These are phyloP conservation scores for Mucor piriformis DNA, from an alignment of 371 early-diverging fungal genomes.

Conservation along the genomic window DNA sequence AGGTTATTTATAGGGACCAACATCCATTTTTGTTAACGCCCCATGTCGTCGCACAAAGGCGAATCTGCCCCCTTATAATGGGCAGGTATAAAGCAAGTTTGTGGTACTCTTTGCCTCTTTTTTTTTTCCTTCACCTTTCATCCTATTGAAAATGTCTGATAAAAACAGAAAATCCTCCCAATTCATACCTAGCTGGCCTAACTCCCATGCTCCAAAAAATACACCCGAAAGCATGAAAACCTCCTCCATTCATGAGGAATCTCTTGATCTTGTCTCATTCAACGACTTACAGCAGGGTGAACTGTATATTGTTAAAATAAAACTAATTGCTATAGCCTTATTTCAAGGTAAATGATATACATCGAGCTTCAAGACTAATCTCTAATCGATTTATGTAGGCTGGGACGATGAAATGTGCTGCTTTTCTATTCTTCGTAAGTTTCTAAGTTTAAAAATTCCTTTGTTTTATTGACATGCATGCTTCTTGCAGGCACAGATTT, in stretches of 20 bases:
- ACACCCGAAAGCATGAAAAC: slow-evolving; percentile 1
- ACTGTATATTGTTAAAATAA: slow-evolving; percentile 43
- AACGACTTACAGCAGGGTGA: slow-evolving; percentile 39
- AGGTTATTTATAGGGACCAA: background rate
- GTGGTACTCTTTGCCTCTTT: background rate
- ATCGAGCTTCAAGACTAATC: background rate
- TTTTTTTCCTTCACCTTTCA: background rate
- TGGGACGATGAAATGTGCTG: slow-evolving; percentile 58
- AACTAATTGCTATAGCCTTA: slow-evolving; percentile 37
- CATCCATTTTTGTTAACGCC: slow-evolving; percentile 8
- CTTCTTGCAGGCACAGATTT: slow-evolving; percentile 34
- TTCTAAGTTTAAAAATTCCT: too few species aligned
- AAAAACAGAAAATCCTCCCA: slow-evolving; percentile 1
- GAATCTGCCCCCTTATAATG: background rate
- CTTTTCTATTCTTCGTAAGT: slow-evolving; percentile 44
- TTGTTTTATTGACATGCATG: background rate
- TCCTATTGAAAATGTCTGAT: slow-evolving; percentile 3
- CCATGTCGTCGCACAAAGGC: slow-evolving; percentile 14
- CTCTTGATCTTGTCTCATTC: slow-evolving; percentile 6
- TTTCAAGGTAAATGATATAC: slow-evolving; percentile 41
- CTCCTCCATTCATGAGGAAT: slow-evolving; percentile 7
- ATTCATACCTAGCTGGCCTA: slow-evolving; percentile 13
- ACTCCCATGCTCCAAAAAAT: slow-evolving; percentile 4
- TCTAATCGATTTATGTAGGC: slow-evolving; percentile 19
- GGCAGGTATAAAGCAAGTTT: too few species aligned